These are phyloP conservation scores for Cercospora zeina DNA, from an alignment of 2,329 filamentous ascomycete species.

Conservation along the genomic window DNA sequence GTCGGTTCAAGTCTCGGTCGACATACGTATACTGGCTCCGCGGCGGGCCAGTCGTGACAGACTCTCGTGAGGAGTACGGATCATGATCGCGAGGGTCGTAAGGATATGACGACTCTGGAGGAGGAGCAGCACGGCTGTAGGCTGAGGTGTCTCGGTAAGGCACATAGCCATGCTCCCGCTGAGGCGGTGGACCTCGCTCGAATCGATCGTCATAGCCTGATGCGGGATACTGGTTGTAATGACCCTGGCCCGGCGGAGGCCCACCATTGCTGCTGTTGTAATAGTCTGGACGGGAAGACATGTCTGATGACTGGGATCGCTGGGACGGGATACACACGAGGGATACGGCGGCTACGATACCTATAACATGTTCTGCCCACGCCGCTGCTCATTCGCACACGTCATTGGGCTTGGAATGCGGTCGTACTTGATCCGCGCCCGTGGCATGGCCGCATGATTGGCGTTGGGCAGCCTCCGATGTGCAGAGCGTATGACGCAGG, in stretches of 20 bases:
- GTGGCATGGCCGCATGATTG: slow-evolving; percentile 8
- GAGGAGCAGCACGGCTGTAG: slow-evolving; percentile 1
- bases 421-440: slow-evolving; percentile 6
- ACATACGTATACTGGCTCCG: slow-evolving; percentile 11
- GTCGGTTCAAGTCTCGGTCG: slow-evolving; percentile 15
- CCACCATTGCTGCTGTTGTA: slow-evolving; percentile 4
- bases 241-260: slow-evolving; percentile 20
- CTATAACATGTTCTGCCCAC: slow-evolving; percentile 10
- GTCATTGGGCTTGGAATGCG: slow-evolving; percentile 14
- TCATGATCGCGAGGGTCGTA: slow-evolving; percentile 11
- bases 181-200: slow-evolving; percentile 16
- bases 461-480: slow-evolving; percentile 1
- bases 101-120: slow-evolving; percentile 12
- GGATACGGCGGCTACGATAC: neutral
- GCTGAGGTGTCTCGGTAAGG: slow-evolving; percentile 20
- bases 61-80: slow-evolving; percentile 11
- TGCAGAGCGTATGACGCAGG: slow-evolving; percentile 10
- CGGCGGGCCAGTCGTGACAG: slow-evolving; percentile 12
- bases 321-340: slow-evolving; percentile 1
- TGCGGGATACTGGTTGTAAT: slow-evolving; percentile 19
- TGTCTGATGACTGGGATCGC: slow-evolving; percentile 1
- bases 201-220: slow-evolving; percentile 21
- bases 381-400: neutral
- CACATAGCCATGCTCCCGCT: slow-evolving; percentile 19
- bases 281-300: slow-evolving; percentile 9